Evolutionary conservation across 371 early-diverging fungal genomes (phyloP), one percentile per base, ranked within the genome.

Genomic region (Chytridium lagenaria): DNA sequence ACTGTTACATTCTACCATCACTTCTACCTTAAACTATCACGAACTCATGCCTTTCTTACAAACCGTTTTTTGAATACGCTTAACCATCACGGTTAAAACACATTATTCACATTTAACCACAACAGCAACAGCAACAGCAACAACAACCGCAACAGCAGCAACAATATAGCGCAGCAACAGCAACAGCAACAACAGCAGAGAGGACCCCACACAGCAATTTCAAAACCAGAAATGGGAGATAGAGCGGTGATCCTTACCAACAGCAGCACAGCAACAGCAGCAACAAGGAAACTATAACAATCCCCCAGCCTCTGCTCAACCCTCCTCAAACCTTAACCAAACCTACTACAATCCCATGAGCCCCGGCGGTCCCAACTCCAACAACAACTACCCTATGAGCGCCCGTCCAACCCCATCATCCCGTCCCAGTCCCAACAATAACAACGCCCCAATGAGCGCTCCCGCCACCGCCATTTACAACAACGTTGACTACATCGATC

Each of bases 381-480:
- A 55, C 57, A 55, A 26, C 26, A 23, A 23, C 26, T 55, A 55
- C 57, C 57, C 57, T 23, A 55, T 55, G 57, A 55, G 57, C 23
- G 15, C 57, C 26, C 26, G 57, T 30, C 15, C 57, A 10, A 55
- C 16, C 57, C 57, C 57, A 49, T 49, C 49, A 49, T 10, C 22
- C 49, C 49, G 49, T 49, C 15, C 15, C 49, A 49, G 22, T 49
- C 49, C 49, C 49, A 49, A 49, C 22, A 49, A 10, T 49, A 22
- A 22, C 10, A 22, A 10, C 23, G 57, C 57, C 26, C 57, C 57
- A 15, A 7, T 30, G 57, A 30, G 57, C 26, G 57, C 57, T 19
- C n/a, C n/a, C n/a, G n/a, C n/a, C n/a, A n/a, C n/a, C n/a, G n/a
- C n/a, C n/a, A n/a, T n/a, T n/a, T n/a, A n/a, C n/a, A n/a, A n/a